Conservation (phyloP, 1,139 yeast species). For the Zygoascus meyerae region DNA sequence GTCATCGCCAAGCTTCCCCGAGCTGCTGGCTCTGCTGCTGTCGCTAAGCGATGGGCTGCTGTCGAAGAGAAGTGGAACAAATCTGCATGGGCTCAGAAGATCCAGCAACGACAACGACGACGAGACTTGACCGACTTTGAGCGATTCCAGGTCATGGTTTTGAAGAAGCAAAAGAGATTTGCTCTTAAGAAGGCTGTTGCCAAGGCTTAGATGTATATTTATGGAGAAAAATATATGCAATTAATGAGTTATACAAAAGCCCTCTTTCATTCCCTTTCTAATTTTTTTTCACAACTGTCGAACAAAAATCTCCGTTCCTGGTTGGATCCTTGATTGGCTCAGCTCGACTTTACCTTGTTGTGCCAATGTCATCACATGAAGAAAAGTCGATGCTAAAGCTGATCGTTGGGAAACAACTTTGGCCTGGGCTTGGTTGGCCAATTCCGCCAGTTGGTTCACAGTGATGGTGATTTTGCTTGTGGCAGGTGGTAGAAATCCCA, state of each 20-base stretch:
- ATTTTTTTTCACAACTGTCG: not conserved
- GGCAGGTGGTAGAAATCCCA: too few relatives aligned
- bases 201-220: slow-evolving; percentile 56
- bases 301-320: not conserved
- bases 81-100: slow-evolving; percentile 96
- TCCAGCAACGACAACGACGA: slow-evolving; percentile 92
- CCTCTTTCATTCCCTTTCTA: too few relatives aligned
- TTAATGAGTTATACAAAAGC: not conserved
- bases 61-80: slow-evolving; percentile 87
- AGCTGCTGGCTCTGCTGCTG: slow-evolving; percentile 84
- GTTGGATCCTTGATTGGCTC: not conserved
- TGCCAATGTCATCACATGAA: slow-evolving; percentile 3
- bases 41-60: slow-evolving; percentile 89
- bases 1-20: slow-evolving; percentile 83
- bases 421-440: too few relatives aligned
- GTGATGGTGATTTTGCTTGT: too few relatives aligned
- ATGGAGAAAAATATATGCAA: slow-evolving; percentile 6
- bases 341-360: slow-evolving; percentile 1
- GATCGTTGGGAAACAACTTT: not conserved
- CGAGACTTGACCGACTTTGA: slow-evolving; percentile 91
- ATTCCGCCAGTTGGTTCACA: too few relatives aligned
- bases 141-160: slow-evolving; percentile 98
- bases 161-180: slow-evolving; percentile 94
- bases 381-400: slow-evolving; percentile 1
- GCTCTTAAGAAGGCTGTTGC: slow-evolving; percentile 90